phyloP scores from a whole-genome alignment of 2,329 filamentous ascomycete species.

The Aurifilum marmelostoma region DNA sequence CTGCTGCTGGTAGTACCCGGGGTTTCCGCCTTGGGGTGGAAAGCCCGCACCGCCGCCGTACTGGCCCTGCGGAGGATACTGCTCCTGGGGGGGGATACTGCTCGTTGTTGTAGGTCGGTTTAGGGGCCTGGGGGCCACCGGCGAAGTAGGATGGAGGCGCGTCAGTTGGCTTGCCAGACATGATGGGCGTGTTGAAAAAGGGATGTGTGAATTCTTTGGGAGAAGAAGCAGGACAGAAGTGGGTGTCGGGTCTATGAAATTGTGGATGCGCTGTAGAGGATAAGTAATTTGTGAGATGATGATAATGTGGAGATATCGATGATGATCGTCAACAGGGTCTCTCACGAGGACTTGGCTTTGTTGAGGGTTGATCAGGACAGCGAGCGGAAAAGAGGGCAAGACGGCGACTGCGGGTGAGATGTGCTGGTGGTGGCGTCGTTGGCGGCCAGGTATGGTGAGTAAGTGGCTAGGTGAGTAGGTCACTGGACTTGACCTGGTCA shows the following conservation, averaged over 20 bases:
- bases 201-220: not conserved
- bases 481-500: not conserved
- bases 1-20: conserved; percentile 20
- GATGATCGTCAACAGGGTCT: not conserved
- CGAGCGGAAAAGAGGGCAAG: not conserved
- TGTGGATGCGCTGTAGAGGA: not conserved
- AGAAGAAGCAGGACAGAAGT: not conserved
- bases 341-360: not conserved
- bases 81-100: conserved; percentile 19
- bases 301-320: not conserved
- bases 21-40: conserved; percentile 16
- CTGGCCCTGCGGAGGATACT: conserved; percentile 17
- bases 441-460: not conserved
- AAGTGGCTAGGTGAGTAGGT: not conserved
- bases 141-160: conserved; percentile 27
- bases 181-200: not conserved
- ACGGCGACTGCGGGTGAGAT: not conserved
- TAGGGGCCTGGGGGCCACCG: conserved; percentile 21
- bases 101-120: conserved; percentile 24
- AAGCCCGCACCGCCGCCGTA: conserved; percentile 14
- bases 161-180: conserved; percentile 25
- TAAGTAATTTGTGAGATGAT: too few relatives aligned
- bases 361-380: not conserved
- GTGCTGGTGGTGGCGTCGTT: not conserved
- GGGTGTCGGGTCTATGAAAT: not conserved